Conservation (phyloP, 192 early-diverging fungal genomes). For the Mortierella alpina region DNA sequence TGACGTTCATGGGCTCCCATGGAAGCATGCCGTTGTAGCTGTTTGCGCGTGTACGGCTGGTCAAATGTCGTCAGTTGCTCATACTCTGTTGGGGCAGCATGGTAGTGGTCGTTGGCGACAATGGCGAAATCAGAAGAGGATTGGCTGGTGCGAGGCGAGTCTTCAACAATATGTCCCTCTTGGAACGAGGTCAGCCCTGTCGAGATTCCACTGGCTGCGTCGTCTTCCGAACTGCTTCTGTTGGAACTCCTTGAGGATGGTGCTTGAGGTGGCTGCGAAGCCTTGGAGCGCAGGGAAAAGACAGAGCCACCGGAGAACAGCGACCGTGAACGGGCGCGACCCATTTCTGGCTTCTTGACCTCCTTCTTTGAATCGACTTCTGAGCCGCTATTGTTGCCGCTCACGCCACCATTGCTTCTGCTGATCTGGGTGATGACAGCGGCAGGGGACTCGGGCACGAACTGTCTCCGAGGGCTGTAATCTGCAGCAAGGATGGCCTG, state of each 20-base stretch:
- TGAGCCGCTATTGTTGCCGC: neutral
- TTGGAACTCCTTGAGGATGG: conserved; percentile 3
- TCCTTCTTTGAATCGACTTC: conserved; percentile 26
- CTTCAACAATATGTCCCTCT: conserved; percentile 33
- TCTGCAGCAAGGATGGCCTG: conserved; percentile 59
- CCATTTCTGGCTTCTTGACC: conserved; percentile 4
- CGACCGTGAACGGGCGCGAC: conserved; percentile 33
- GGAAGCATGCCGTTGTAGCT: conserved; percentile 34
- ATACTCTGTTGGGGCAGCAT: conserved; percentile 11
- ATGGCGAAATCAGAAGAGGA: conserved; percentile 29
- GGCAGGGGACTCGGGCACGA: conserved; percentile 15
- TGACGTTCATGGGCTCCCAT: conserved; percentile 23
- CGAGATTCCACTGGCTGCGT: conserved; percentile 18
- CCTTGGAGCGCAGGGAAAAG: conserved; percentile 20
- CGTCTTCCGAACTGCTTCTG: conserved; percentile 44
- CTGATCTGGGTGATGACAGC: conserved; percentile 14
- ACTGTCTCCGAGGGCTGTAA: conserved; percentile 29
- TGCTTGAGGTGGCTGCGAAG: conserved; percentile 1
- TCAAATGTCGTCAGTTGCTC: conserved; percentile 47
- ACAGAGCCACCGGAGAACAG: conserved; percentile 8
- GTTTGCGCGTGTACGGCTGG: conserved; percentile 30
- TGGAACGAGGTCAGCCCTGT: conserved; percentile 27
- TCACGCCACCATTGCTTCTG: conserved; percentile 1
- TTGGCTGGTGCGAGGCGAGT: conserved; percentile 35
- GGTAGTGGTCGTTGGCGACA: conserved; percentile 10